Percentiles rank a stretch among this genome's conserved stretches.
Evolutionary conservation across 352 stramenopile species (phyloP).

Genomic region (Phytophthora foliorum): DNA sequence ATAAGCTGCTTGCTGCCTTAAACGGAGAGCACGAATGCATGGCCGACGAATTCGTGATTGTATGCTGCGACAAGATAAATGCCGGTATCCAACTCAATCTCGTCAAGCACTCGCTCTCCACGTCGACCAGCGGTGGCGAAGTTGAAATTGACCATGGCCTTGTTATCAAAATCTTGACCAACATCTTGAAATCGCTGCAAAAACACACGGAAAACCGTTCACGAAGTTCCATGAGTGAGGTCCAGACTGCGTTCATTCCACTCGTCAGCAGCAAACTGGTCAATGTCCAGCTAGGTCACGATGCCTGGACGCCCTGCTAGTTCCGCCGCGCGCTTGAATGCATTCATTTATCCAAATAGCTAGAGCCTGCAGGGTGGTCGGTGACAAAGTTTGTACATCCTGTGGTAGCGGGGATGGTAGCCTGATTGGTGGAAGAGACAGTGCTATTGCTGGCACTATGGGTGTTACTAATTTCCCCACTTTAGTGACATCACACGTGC

Average conservation of each 20-base stretch:
- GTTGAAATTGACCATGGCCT: constrained; percentile 11
- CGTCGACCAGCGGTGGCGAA: constrained; percentile 4
- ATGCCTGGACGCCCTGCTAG: constrained; percentile 8
- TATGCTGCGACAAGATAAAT: constrained; percentile 12
- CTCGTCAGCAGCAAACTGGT: constrained; percentile 11
- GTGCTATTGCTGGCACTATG: too few species aligned
- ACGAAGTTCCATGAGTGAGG: background rate
- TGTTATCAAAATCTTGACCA: constrained; percentile 16
- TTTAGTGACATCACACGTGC: too few species aligned
- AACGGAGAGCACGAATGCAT: constrained; percentile 8
- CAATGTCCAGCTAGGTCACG: constrained; percentile 1
- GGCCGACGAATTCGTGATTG: constrained; percentile 13
- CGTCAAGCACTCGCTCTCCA: constrained; percentile 3
- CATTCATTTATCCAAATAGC: too few species aligned
- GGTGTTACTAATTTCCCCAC: too few species aligned
- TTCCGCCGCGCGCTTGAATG: constrained; percentile 3
- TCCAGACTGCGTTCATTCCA: too few species aligned
- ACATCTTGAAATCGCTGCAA: constrained; percentile 8
- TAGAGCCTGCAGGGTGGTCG: too few species aligned
- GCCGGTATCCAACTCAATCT: constrained; percentile 1
- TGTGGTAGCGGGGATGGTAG: too few species aligned
- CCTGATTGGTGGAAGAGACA: too few species aligned
- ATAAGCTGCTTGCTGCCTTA: constrained; percentile 10
- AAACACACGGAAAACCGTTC: background rate
- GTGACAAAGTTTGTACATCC: too few species aligned